Conservation (phyloP, 352 stramenopile genomes). For the Peronosclerospora sorghi region DNA sequence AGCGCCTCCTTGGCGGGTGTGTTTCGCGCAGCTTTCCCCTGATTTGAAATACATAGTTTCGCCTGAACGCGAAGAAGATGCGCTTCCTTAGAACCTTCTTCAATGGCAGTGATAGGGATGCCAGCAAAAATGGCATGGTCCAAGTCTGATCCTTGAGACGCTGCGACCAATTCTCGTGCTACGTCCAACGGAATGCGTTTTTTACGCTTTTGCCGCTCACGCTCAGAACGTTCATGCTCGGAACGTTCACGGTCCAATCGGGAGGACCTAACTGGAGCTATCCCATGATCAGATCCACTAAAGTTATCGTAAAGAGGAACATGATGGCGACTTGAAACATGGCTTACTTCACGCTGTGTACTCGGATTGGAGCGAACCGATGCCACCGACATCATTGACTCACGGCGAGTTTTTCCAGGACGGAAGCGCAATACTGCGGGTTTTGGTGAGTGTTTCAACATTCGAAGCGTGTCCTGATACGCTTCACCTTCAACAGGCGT, state of each 20-base stretch:
- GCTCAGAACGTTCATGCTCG: constrained; percentile 14
- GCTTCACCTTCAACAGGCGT: constrained; percentile 64
- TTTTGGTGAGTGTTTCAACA: constrained; percentile 83
- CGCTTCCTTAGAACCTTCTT: constrained; percentile 66
- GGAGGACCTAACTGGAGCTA: constrained; percentile 1
- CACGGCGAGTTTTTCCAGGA: constrained; percentile 38
- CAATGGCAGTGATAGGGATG: constrained; percentile 58
- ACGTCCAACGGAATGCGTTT: constrained; percentile 76
- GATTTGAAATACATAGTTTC: constrained; percentile 69
- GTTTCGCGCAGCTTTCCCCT: constrained; percentile 18
- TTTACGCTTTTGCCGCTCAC: constrained; percentile 52
- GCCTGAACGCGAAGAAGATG: constrained; percentile 72
- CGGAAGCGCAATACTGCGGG: constrained; percentile 73
- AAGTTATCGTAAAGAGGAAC: constrained; percentile 47
- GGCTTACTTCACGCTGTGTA: constrained; percentile 32
- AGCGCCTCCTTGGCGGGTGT: constrained; percentile 57
- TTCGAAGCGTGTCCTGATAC: constrained; percentile 77
- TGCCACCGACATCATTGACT: constrained; percentile 43
- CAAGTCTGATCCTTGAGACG: constrained; percentile 61
- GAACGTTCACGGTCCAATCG: constrained; percentile 3
- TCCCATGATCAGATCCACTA: constrained; percentile 7
- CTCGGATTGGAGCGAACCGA: constrained; percentile 50
- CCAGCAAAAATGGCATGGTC: constrained; percentile 60
- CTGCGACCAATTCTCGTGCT: constrained; percentile 66
- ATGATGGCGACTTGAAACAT: constrained; percentile 27